phyloP scores from a whole-genome alignment of 1,284 basidiomycete species.

The Limonomyces culmigenus region DNA sequence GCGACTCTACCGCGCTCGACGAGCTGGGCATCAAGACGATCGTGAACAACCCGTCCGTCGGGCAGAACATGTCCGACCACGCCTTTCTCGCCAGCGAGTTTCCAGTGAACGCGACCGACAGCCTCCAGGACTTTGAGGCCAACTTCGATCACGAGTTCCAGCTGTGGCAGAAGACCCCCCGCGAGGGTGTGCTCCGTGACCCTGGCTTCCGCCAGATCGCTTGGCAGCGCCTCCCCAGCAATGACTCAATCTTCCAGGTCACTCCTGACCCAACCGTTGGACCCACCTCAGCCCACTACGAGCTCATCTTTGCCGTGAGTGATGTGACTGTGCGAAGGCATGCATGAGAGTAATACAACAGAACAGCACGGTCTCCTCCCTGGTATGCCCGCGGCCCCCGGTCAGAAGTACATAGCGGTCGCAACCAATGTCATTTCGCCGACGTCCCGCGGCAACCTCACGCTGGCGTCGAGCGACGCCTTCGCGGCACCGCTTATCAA shows the following conservation, averaged over 20 bases:
- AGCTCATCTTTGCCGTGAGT: constrained; percentile 7
- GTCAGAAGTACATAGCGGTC: constrained; percentile 5
- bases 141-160: neutral
- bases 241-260: constrained; percentile 6
- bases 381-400: no score
- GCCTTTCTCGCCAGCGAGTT: no score
- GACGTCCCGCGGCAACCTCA: constrained; percentile 7
- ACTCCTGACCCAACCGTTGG: constrained; percentile 9
- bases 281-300: constrained; percentile 7
- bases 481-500: constrained; percentile 11
- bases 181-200: no score
- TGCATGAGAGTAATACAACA: constrained; percentile 1
- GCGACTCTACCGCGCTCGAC: constrained; percentile 12
- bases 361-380: neutral
- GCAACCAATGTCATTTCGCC: constrained; percentile 1
- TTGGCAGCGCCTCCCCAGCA: constrained; percentile 7
- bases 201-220: no score
- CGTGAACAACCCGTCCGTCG: constrained; percentile 14
- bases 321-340: no score
- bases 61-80: no score
- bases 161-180: no score
- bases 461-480: constrained; percentile 9
- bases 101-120: neutral
- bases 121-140: neutral
- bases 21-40: constrained; percentile 13